phyloP scores from a whole-genome alignment of 2,329 filamentous ascomycete genomes.

The Penicillium sp. region DNA sequence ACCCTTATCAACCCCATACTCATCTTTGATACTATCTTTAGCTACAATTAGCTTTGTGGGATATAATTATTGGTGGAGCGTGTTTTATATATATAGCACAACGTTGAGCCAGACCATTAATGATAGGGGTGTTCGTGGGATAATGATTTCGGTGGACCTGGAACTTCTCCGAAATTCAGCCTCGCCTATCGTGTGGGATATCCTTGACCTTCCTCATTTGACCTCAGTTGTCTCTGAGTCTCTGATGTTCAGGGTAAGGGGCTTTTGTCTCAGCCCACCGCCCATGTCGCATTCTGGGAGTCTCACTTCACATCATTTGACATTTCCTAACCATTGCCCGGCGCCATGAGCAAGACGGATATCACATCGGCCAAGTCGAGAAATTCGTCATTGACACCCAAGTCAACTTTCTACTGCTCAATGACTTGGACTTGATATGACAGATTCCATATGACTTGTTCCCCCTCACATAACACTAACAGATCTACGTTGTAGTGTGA shows the following conservation, averaged over 20 bases:
- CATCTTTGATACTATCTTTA: slow-evolving; percentile 13
- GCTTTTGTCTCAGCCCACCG: background rate
- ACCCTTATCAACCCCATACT: slow-evolving; percentile 9
- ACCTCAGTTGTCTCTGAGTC: background rate
- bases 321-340: background rate
- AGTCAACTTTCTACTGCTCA: background rate
- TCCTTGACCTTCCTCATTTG: background rate
- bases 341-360: background rate
- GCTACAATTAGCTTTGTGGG: slow-evolving; percentile 5
- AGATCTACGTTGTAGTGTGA: background rate
- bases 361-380: background rate
- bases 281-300: background rate
- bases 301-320: background rate
- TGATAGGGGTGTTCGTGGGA: slow-evolving; percentile 9
- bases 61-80: slow-evolving; percentile 11
- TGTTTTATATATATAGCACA: slow-evolving; percentile 2
- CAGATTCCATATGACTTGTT: background rate
- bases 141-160: slow-evolving; percentile 1
- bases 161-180: slow-evolving; percentile 4
- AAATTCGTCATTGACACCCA: background rate
- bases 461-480: background rate
- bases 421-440: background rate
- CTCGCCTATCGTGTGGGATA: background rate
- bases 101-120: background rate
- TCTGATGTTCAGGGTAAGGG: background rate